Conservation (phyloP, 306 rosid species). For the Castanospermum australe region DNA sequence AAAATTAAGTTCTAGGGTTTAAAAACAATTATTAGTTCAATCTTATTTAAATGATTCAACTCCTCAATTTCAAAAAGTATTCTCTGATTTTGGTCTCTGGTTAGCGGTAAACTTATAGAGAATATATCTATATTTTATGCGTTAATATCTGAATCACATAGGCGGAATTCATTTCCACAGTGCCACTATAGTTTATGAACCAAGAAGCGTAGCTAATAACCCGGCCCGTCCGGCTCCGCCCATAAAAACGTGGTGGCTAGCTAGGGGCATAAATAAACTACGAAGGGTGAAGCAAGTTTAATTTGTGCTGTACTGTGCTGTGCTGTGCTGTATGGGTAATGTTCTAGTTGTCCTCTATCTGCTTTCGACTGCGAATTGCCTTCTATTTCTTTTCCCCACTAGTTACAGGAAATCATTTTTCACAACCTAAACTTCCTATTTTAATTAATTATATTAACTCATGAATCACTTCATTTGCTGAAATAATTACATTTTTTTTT, state of each 20-base stretch:
- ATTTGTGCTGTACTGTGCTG: constrained; percentile 14
- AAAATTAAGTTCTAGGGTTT: constrained; percentile 23
- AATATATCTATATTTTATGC: not conserved
- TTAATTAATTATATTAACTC: not conserved
- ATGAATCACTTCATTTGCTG: not conserved
- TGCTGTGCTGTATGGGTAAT: constrained; percentile 20
- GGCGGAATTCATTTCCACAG: not conserved
- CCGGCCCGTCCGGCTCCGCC: not conserved
- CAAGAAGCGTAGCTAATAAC: not conserved
- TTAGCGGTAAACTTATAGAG: not conserved
- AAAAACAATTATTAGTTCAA: not conserved
- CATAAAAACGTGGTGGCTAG: not conserved
- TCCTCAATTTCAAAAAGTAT: not conserved
- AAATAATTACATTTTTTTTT: not conserved
- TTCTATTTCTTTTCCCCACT: not conserved
- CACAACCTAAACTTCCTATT: not conserved
- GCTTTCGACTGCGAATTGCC: constrained; percentile 1
- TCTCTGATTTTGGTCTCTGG: not conserved
- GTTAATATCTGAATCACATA: not conserved
- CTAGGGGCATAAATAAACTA: not conserved
- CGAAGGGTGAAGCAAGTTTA: not conserved
- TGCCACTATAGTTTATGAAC: not conserved
- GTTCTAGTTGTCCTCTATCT: not conserved
- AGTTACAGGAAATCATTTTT: not conserved
- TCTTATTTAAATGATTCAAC: not conserved